Evolutionary conservation across 768 basidiomycete genomes (phyloP).

Genomic region (Trametes elegans): DNA sequence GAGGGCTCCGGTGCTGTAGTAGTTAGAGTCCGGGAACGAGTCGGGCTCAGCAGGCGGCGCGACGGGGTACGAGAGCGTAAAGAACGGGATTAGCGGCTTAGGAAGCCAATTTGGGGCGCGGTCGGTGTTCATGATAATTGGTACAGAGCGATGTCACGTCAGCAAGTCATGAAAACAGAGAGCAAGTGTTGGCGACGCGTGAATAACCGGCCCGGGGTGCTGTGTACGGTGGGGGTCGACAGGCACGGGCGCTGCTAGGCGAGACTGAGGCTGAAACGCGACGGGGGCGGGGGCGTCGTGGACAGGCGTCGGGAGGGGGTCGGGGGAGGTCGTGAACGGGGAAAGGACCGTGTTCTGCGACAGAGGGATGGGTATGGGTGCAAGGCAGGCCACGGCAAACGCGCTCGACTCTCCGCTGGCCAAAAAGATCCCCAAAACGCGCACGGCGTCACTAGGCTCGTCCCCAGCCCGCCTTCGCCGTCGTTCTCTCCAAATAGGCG

Average conservation of each 20-base stretch:
- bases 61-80: constrained; percentile 70
- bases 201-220: not conserved
- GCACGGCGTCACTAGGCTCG: too few species aligned
- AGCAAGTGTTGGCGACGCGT: not conserved
- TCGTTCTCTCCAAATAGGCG: too few species aligned
- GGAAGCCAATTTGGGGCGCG: constrained; percentile 43
- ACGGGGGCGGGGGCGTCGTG: not conserved
- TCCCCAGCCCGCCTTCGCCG: too few species aligned
- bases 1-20: constrained; percentile 70
- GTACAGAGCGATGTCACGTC: constrained; percentile 30
- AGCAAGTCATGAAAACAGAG: constrained; percentile 33
- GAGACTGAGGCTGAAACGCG: not conserved
- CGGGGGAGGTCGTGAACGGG: constrained; percentile 1
- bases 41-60: constrained; percentile 55
- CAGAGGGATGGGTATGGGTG: not conserved
- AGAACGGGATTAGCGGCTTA: constrained; percentile 61
- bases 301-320: not conserved
- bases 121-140: constrained; percentile 36
- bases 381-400: not conserved
- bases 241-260: not conserved
- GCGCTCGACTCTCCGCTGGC: constrained; percentile 9
- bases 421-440: constrained; percentile 2
- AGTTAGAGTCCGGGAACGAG: constrained; percentile 66
- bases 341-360: not conserved
- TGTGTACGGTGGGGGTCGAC: not conserved